Base-by-base conservation (phyloP, 208 protist genomes). In the Naegleria lovaniensis region DNA sequence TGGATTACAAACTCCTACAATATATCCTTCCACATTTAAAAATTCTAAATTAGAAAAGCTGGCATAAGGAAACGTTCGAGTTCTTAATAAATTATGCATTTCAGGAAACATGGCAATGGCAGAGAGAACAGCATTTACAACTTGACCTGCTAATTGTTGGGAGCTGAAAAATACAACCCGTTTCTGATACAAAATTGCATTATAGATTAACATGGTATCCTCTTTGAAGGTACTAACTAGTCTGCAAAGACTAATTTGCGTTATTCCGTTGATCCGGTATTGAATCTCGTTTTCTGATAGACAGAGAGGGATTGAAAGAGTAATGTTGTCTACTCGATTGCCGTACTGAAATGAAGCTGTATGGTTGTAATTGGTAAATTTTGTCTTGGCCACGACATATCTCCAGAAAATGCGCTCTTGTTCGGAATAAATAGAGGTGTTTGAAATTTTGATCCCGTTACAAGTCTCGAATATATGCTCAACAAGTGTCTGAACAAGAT, bases 1-100 rank as follows among this genome's bases (percentile, higher is more conserved):
- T 51, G 88, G 88, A 52, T 90, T 83, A n/a, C n/a, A 33, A 55
- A 85, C 79, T 38, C 88, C 88, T 33, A 36, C 11, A 55, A 90
- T 90, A 13, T 85, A 90, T 75, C 88, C 88, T 38, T 25, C 9
- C 2, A 67, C 39, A 36, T 52, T 6, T 36, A 33, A 19, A 67
- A 67, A 48, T 55, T 58, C 43, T 5, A 52, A 9, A 55, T 39
- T 43, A 33, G 88, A 58, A 25, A 90, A 85, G 36, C 16, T 36
- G 25, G 38, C 48, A 90, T 90, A 90, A 19, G 88, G 88, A 39
- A 90, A 90, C 6, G 29, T 38, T 59, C 88, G 41, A 33, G 16
- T 83, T 5, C 15, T 52, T 5, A 90, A 36, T 55, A 67, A n/a
- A 36, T 75, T n/a, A n/a, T 33, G 22, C n/a, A 52, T 25, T 25